Evolutionary conservation across 495 filamentous ascomycete species (phyloP), one percentile per base, ranked within the genome.

Genomic region (Neurospora sp.): DNA sequence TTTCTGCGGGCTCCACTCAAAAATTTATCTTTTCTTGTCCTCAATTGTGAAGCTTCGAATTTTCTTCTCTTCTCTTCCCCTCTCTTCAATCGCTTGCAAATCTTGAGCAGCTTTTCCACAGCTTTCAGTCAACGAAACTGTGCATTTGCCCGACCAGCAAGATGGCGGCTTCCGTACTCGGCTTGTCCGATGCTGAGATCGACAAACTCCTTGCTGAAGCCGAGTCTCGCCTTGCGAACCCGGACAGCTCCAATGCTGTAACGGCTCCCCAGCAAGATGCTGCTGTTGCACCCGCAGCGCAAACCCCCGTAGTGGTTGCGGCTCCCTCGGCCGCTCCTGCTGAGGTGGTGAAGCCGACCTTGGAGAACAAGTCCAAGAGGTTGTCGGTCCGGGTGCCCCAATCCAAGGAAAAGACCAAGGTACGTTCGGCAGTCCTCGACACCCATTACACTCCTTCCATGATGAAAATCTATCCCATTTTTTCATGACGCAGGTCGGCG

Each of bases 401-500:
- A 75, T 77, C 76, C 65, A 45, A 77, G n/a, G 78, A 82, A 40
- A 78, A 82, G 74, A 78, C 80, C 70, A 84, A 82, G 83, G 83
- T 84, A 84, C 59, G 42, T 65, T 27, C 35, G n/a, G 69, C 59
- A 22, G 18, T 39, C 7, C 65, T 68, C 20, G n/a, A 14, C 40
- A 42, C 39, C 18, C 59, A 39, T 71, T 35, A 48, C 53, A 48
- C 27, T 14, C 77, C 65, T 78, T 78, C 71, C 14, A 69, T 81
- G 83, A 85, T 84, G 81, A 83, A 82, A 78, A 74, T 38, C 45
- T 73, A 79, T 78, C 77, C 80, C 80, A 79, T 76, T 72, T 74
- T 73, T 80, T 53, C 37, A 82, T 84, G 84, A 86, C 82, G 83
- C 84, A 79, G 76, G 76, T 75, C 69, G 78, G 75, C 76, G 79